Conservation (phyloP, 2,329 filamentous ascomycete genomes). For the Biscogniauxia marginata region DNA sequence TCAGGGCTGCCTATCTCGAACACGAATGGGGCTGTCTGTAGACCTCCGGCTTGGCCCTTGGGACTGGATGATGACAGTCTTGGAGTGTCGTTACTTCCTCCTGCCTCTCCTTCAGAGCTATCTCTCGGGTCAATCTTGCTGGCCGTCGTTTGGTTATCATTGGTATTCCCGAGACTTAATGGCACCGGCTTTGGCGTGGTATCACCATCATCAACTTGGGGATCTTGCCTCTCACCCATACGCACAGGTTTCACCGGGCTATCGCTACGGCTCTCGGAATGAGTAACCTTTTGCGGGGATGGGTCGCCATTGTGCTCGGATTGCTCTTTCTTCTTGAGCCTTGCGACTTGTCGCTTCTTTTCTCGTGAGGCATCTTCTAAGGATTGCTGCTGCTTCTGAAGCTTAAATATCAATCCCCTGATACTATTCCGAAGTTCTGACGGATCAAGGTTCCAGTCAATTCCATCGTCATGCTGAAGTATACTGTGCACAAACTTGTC, state of each 20-base stretch:
- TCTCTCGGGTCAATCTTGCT: background rate
- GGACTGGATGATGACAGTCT: background rate
- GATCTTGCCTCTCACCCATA: background rate
- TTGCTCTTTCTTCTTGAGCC: slow-evolving; percentile 10
- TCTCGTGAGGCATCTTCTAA: slow-evolving; percentile 39
- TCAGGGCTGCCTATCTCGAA: background rate
- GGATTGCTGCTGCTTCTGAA: slow-evolving; percentile 59
- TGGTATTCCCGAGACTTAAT: background rate
- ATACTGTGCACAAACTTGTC: slow-evolving; percentile 67
- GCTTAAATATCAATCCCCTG: slow-evolving; percentile 61
- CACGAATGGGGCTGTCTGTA: background rate
- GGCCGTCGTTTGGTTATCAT: background rate
- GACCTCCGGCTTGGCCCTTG: background rate
- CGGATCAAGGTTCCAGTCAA: slow-evolving; percentile 53
- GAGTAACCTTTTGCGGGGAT: background rate
- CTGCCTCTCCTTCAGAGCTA: background rate
- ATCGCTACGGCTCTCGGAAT: background rate
- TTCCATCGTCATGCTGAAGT: slow-evolving; percentile 53
- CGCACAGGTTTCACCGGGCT: background rate
- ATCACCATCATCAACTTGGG: background rate
- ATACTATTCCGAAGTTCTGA: slow-evolving; percentile 63
- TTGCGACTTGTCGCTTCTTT: slow-evolving; percentile 28
- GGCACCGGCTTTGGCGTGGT: background rate
- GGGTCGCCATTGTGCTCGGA: background rate
- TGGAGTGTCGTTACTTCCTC: background rate